Evolutionary conservation across 352 stramenopile species (phyloP).

Genomic region (Phytophthora palmivora): DNA sequence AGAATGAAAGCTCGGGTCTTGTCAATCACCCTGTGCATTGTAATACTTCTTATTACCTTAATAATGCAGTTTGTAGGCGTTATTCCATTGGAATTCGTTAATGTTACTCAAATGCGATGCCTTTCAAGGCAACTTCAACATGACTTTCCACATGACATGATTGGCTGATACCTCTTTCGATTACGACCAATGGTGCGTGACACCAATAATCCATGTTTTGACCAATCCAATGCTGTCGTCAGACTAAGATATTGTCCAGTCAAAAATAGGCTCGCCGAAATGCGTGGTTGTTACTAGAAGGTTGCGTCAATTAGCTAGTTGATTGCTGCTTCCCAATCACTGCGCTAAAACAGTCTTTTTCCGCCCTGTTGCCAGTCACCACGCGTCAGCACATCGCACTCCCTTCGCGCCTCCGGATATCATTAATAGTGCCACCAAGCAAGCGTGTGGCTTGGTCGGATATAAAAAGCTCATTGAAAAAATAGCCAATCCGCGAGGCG

Average conservation of each 20-base stretch:
- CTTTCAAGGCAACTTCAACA: background rate
- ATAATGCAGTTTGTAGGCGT: too few relatives aligned
- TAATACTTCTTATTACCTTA: too few relatives aligned
- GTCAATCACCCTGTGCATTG: too few relatives aligned
- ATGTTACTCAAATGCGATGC: too few relatives aligned
- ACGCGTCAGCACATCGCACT: constrained; percentile 32
- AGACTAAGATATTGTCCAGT: background rate
- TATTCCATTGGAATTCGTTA: too few relatives aligned
- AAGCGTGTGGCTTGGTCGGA: constrained; percentile 6
- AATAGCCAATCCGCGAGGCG: constrained; percentile 21
- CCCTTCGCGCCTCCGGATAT: constrained; percentile 10
- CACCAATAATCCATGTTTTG: background rate
- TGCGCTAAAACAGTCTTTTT: background rate
- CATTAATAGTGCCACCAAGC: constrained; percentile 6
- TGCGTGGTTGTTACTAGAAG: background rate
- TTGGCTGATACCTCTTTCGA: background rate
- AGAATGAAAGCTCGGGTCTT: too few relatives aligned
- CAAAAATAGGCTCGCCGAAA: background rate
- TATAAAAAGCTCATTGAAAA: constrained; percentile 22
- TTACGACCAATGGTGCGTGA: background rate
- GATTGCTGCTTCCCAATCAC: background rate
- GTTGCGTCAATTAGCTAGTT: background rate
- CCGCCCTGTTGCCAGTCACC: constrained; percentile 8
- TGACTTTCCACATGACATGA: background rate
- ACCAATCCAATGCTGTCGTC: background rate